Conservation (phyloP, 2,329 filamentous ascomycete genomes). For the Cryphonectria japonica region DNA sequence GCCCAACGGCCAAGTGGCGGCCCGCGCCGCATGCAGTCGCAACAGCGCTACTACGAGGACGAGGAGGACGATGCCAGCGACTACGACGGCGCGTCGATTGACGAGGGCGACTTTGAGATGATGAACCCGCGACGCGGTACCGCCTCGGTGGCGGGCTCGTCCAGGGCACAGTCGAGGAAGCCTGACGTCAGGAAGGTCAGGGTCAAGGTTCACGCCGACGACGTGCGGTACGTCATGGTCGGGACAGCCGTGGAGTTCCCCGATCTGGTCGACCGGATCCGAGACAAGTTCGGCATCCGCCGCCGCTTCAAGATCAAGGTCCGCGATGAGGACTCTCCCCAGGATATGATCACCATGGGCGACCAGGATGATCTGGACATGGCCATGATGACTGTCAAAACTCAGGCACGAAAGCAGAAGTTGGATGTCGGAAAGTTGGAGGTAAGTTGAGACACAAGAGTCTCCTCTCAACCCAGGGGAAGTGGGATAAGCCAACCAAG, state of each 20-base stretch:
- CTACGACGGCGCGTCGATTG: constrained; percentile 70
- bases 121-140: constrained; percentile 55
- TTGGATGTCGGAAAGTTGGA: constrained; percentile 92
- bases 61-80: constrained; percentile 77
- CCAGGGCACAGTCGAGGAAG: constrained; percentile 59
- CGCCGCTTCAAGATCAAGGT: constrained; percentile 87
- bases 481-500: too few species aligned
- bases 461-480: too few species aligned
- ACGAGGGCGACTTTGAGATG: constrained; percentile 82
- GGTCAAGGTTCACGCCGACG: constrained; percentile 89
- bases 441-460: constrained; percentile 58
- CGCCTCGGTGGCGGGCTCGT: constrained; percentile 51
- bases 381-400: constrained; percentile 72
- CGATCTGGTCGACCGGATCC: constrained; percentile 78
- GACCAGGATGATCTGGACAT: constrained; percentile 96
- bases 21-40: constrained; percentile 38
- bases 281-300: constrained; percentile 82
- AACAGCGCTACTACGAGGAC: constrained; percentile 74
- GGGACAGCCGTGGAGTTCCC: constrained; percentile 71
- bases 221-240: constrained; percentile 92
- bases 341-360: constrained; percentile 95
- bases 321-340: constrained; percentile 75
- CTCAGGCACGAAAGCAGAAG: constrained; percentile 71
- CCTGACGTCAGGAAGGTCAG: constrained; percentile 78
- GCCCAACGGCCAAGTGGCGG: constrained; percentile 38